These are phyloP conservation scores for Mycocentrospora acerina DNA, from an alignment of 2,329 filamentous ascomycete species.

Conservation along the genomic window DNA sequence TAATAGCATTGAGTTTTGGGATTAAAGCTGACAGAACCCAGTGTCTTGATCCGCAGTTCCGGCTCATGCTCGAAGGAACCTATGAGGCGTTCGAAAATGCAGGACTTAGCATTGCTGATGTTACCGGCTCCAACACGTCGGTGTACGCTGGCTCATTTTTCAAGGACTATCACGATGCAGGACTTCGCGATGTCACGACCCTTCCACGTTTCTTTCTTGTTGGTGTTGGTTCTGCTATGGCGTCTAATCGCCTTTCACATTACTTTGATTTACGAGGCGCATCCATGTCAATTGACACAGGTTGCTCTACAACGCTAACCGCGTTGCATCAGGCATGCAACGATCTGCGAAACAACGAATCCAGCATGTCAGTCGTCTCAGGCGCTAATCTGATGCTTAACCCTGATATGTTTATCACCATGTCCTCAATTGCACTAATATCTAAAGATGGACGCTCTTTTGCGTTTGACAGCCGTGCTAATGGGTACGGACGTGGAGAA, in stretches of 20 bases:
- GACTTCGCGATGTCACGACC: conserved; percentile 25
- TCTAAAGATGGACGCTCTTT: conserved; percentile 23
- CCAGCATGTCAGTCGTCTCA: conserved; percentile 37
- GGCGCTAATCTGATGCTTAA: conserved; percentile 41
- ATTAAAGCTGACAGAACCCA: conserved; percentile 30
- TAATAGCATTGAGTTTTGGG: too few relatives aligned
- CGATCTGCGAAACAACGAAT: conserved; percentile 24
- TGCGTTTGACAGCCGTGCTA: conserved; percentile 29
- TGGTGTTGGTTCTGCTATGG: conserved; percentile 9
- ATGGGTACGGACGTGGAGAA: conserved; percentile 34
- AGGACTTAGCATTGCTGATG: conserved; percentile 29
- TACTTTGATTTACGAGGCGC: conserved; percentile 19
- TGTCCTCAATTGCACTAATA: not conserved
- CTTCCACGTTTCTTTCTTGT: conserved; percentile 31
- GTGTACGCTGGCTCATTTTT: conserved; percentile 28
- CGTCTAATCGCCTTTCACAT: conserved; percentile 13
- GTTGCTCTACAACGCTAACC: conserved; percentile 20
- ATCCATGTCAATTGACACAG: conserved; percentile 21
- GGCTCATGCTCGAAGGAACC: conserved; percentile 33
- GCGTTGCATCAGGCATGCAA: conserved; percentile 21
- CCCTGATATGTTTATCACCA: conserved; percentile 13
- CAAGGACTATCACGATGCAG: conserved; percentile 27
- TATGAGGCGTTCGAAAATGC: conserved; percentile 47
- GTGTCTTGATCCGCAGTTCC: conserved; percentile 37
- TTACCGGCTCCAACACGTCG: conserved; percentile 29